A percentile compares a stretch with the other conserved stretches of the same genome.
Evolutionary conservation across 768 basidiomycete genomes (phyloP).

Genomic region (Porpolomopsis calyptriformis): DNA sequence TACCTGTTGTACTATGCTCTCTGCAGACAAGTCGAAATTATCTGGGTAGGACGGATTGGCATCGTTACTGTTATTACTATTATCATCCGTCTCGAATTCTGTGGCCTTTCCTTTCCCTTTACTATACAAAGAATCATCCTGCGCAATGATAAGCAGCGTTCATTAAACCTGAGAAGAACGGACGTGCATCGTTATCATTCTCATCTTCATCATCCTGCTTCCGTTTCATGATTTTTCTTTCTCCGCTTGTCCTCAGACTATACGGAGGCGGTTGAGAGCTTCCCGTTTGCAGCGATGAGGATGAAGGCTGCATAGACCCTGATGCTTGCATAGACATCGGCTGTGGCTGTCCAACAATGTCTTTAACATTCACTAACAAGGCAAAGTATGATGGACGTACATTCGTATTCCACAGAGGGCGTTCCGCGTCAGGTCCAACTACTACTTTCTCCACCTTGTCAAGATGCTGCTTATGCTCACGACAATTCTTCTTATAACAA

Average conservation of each 20-base stretch:
- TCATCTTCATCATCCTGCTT: not conserved
- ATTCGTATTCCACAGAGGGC: constrained; percentile 10
- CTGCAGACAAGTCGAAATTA: constrained; percentile 7
- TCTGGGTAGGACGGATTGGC: constrained; percentile 1
- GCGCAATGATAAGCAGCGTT: not conserved
- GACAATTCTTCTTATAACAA: constrained; percentile 7
- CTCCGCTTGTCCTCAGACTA: not conserved
- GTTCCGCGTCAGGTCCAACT: constrained; percentile 11
- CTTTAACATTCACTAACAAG: not conserved
- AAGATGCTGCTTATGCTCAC: constrained; percentile 1
- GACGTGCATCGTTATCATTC: not conserved
- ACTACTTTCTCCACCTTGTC: constrained; percentile 2
- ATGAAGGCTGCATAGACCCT: constrained; percentile 5
- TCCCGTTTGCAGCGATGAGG: not conserved
- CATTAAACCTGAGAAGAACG: not conserved
- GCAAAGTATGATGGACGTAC: constrained; percentile 2
- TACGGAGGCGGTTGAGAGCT: not conserved
- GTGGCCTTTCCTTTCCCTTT: not conserved
- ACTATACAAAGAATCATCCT: not conserved
- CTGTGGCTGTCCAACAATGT: not conserved
- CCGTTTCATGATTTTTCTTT: constrained; percentile 1
- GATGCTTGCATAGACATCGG: constrained; percentile 1
- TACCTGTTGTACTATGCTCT: constrained; percentile 15
- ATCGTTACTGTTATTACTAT: not conserved
- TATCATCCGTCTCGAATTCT: no score